Conservation (phyloP, 164 flowering plant species). For the Paratinospora sagittata region DNA sequence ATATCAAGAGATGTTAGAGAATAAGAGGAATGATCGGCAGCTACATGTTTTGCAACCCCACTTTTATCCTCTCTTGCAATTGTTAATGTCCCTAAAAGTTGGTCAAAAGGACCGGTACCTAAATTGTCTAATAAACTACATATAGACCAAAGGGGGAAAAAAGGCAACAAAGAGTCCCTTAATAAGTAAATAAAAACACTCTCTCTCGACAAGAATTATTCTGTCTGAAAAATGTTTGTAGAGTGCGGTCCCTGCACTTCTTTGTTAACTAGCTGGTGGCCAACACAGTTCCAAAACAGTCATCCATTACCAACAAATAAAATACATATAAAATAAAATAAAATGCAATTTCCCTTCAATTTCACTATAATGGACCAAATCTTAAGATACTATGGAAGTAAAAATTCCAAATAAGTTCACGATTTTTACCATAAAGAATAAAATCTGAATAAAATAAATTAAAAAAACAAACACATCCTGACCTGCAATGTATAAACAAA, state of each 20-base stretch:
- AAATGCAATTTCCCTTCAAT: too few relatives aligned
- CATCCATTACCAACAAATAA: not conserved
- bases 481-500: constrained; percentile 65
- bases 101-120: too few relatives aligned
- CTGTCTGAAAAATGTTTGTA: not conserved
- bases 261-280: not conserved
- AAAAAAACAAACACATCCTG: not conserved
- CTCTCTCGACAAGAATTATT: too few relatives aligned
- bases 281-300: not conserved
- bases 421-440: not conserved
- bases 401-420: not conserved
- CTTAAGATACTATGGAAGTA: not conserved
- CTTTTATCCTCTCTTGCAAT: too few relatives aligned
- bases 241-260: not conserved
- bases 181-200: too few relatives aligned
- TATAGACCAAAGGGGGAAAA: too few relatives aligned
- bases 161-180: too few relatives aligned
- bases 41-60: too few relatives aligned
- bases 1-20: too few relatives aligned
- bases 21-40: too few relatives aligned
- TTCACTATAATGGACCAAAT: not conserved
- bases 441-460: not conserved
- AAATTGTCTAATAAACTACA: too few relatives aligned
- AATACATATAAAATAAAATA: not conserved
- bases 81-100: too few relatives aligned